Percentiles rank a stretch among this genome's conserved stretches.
phyloP scores from a whole-genome alignment of 225 moss, liverwort and hornwort species.

The Rhytidiadelphus loreus region DNA sequence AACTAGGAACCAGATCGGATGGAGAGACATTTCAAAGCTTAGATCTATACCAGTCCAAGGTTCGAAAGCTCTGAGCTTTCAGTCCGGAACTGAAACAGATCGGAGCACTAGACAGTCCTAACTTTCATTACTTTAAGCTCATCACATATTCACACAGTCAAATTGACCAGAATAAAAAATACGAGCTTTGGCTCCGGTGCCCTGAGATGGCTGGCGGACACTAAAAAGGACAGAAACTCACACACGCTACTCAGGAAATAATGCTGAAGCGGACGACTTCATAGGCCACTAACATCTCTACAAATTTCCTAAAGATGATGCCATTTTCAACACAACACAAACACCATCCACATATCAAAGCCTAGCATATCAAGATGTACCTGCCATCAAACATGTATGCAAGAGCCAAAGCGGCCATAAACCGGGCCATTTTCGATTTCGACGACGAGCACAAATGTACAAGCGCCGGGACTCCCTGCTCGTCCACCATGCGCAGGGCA shows the following conservation, averaged over 20 bases:
- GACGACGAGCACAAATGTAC: conserved; percentile 84
- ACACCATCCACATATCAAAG: not conserved
- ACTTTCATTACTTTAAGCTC: not conserved
- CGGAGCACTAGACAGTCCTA: not conserved
- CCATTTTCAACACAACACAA: not conserved
- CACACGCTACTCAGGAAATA: not conserved
- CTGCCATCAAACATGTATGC: conserved; percentile 99
- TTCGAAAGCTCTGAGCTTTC: not conserved
- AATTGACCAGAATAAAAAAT: not conserved
- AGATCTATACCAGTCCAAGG: not conserved
- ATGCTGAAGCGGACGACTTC: not conserved
- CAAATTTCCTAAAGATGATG: not conserved
- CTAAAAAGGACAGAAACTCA: not conserved
- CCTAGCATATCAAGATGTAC: conserved; percentile 1
- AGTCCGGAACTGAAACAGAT: not conserved
- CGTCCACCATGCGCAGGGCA: conserved; percentile 82
- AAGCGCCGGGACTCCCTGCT: conserved; percentile 77
- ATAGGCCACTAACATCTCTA: not conserved
- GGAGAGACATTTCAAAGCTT: not conserved
- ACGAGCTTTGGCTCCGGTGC: not conserved
- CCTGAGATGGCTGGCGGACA: not conserved
- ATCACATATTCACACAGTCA: not conserved
- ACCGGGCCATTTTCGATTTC: conserved; percentile 86
- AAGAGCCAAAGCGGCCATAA: conserved; percentile 93
- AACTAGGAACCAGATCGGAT: not conserved